These are phyloP conservation scores for Yamadazyma taylorii DNA, from an alignment of 1,139 yeast genomes.

Conservation along the genomic window DNA sequence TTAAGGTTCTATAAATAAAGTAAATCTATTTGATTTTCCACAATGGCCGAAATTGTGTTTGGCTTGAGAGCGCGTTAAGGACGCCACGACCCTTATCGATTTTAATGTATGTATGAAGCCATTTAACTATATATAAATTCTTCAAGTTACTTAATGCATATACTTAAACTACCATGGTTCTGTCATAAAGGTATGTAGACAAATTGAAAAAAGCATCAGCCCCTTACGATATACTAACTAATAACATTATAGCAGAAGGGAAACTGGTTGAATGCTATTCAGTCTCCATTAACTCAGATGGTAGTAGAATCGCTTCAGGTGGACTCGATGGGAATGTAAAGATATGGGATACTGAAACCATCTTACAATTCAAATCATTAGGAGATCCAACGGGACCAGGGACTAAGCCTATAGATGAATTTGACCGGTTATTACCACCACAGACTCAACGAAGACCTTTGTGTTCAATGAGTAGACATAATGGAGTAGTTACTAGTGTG, in stretches of 20 bases:
- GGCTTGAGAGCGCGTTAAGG: background rate
- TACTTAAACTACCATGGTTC: constrained; percentile 84
- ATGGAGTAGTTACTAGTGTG: constrained; percentile 93
- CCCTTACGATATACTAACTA: constrained; percentile 5
- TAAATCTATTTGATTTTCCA: background rate
- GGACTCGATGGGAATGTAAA: constrained; percentile 93
- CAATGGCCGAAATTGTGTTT: constrained; percentile 4
- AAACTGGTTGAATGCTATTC: constrained; percentile 84
- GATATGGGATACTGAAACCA: constrained; percentile 73
- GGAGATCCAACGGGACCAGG: constrained; percentile 10
- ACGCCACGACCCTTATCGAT: background rate
- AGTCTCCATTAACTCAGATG: constrained; percentile 77
- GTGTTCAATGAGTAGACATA: constrained; percentile 80
- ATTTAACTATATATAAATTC: too few relatives aligned
- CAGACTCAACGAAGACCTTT: constrained; percentile 54
- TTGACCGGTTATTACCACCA: constrained; percentile 26
- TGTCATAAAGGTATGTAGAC: constrained; percentile 59
- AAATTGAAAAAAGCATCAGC: background rate
- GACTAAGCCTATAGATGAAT: constrained; percentile 6
- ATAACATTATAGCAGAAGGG: constrained; percentile 58
- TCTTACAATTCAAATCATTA: constrained; percentile 19
- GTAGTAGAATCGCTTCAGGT: constrained; percentile 85
- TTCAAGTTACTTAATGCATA: constrained; percentile 57
- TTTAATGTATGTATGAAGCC: background rate
- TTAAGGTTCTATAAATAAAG: background rate